Conservation (phyloP, 257 asterid genomes). For the Agastache rugosa region DNA sequence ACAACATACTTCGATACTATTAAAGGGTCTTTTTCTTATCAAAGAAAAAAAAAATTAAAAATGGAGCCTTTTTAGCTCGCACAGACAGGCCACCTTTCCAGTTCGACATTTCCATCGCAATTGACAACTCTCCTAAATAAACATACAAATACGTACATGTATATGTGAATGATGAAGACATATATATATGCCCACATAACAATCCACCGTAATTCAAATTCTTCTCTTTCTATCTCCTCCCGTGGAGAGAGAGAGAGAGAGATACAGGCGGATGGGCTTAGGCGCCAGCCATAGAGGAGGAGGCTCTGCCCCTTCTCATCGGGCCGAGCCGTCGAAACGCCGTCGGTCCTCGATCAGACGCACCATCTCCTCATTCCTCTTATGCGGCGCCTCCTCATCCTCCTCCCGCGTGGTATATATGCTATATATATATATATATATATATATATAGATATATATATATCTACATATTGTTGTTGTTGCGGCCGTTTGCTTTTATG, state of each 20-base stretch:
- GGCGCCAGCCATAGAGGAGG: constrained; percentile 43
- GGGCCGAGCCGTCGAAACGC: constrained; percentile 29
- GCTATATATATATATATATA: background rate
- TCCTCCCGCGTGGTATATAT: constrained; percentile 33
- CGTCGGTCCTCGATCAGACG: constrained; percentile 39
- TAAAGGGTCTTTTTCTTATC: no score
- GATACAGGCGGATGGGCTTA: constrained; percentile 38
- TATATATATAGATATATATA: background rate
- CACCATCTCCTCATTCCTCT: constrained; percentile 44
- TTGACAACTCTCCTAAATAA: background rate
- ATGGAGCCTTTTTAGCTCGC: background rate
- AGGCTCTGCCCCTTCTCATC: constrained; percentile 32
- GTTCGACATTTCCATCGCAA: background rate
- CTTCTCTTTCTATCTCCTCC: constrained; percentile 20
- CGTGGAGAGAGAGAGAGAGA: constrained; percentile 23
- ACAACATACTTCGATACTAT: no score
- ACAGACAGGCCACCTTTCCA: background rate
- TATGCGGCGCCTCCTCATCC: constrained; percentile 45
- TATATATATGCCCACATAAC: background rate
- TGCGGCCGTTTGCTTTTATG: background rate
- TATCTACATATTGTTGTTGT: background rate
- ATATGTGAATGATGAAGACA: background rate
- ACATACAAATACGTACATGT: background rate
- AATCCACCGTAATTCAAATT: constrained; percentile 1
- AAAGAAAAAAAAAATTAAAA: background rate